Evolutionary conservation across 2,329 filamentous ascomycete species (phyloP), one percentile per base, ranked within the genome.

Genomic region (Coleophoma crateriformis): DNA sequence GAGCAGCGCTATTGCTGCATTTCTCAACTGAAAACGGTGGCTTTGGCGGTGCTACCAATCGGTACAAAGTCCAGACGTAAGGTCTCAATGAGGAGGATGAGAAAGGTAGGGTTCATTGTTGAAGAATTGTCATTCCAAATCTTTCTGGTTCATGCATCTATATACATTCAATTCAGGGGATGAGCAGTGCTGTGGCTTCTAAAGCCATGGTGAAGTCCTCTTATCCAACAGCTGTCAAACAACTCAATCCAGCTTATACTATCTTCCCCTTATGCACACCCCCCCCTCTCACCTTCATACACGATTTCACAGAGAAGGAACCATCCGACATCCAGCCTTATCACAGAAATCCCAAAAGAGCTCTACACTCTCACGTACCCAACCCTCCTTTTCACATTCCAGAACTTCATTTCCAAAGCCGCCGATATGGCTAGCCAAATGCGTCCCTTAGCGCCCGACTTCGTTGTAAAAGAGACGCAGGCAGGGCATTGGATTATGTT

Each of bases 31-130:
- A 57, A 2, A 72, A 82, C 5, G 84, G 76, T 1, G 79, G 78
- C 0, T 87, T 85, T 60, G 78, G 82, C 53, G 80, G 77, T 0
- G 80, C 75, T 1, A 60, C 86, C 58, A 84, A 84, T 56, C 85
- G 82, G 79, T 87, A 86, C 62, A 72, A 79, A 4, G 75, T 77
- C 13, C 71, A 76, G 50, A 83, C 79, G 2, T 71, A 74, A 37
- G 69, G 75, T 13, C 67, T 64, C 2, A 61, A 65, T 7, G 65
- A 64, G 37, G 66, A 61, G 1, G 69, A 68, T 35, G 81, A 85
- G 49, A 64, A 81, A 54, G 69, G 78, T 15, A 61, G 82, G 27
- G 3, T 27, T 27, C 8, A 19, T 3, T 27, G 2, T 27, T 27
- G 27, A 27, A 3, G 19, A 27, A 2, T 27, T 27, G 27, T 10